Evolutionary conservation across 352 stramenopile species (phyloP), one percentile per base, ranked within the genome.

Genomic region (Phytophthora boehmeriae): DNA sequence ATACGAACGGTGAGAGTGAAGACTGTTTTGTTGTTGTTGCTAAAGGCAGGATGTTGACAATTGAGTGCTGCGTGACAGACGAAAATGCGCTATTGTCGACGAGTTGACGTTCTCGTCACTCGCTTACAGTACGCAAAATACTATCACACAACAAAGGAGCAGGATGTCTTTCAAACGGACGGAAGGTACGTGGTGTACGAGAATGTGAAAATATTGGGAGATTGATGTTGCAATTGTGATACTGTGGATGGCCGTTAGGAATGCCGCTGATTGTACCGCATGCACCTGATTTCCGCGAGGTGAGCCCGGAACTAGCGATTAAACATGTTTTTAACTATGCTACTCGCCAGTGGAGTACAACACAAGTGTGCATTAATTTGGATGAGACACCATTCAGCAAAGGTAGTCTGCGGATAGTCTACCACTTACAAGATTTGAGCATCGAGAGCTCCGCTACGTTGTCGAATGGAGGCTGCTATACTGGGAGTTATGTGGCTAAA

Each of bases 321-420:
- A 90, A 91, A 62, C 86, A 95, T 54, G 82, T 91, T 1, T 95
- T 95, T 50, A 76, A 93, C 58, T 93, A 93, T 42, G 75, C 74
- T 2, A 88, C 75, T 1, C 78, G 86, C 0, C 76, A 90, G 55
- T 95, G 86, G 86, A 86, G 65, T 57, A 90, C 71, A 30, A 76
- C 55, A 1, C 71, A 90, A 22, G 84, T 96, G 36, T 86, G 73
- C 35, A 76, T 95, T 10, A 75, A 82, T 39, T 65, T 93, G 28
- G 88, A 96, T 53, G 86, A 93, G 58, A 89, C 80, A 1, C 85
- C 84, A 9, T 93, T 93, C 66, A 89, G 76, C 50, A 93, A 93
- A 53, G 87, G 84, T 39, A 92, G 83, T 60, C 65, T 93, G 5
- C 83, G 87, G 13, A 76, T 93, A 30, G 84, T 94, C 38, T 92